phyloP scores from a whole-genome alignment of 2,329 filamentous ascomycete genomes.

The Arthroderma sp. region DNA sequence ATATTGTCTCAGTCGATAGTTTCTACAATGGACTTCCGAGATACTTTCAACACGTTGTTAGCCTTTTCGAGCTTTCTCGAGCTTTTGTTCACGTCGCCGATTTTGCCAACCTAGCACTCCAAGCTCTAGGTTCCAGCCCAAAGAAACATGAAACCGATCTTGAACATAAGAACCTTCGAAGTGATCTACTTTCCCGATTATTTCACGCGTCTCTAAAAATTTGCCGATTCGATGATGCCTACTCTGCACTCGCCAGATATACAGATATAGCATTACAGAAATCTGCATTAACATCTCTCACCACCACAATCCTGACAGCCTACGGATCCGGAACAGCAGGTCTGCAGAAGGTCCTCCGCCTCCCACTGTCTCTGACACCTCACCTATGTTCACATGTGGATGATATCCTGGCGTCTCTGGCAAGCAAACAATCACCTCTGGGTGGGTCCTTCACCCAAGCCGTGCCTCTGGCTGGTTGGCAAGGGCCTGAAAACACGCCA shows the following conservation, averaged over 20 bases:
- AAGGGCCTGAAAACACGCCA: slow-evolving; percentile 32
- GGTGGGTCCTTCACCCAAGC: neutral
- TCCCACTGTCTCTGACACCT: slow-evolving; percentile 55
- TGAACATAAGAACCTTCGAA: slow-evolving; percentile 37
- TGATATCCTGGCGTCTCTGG: slow-evolving; percentile 59
- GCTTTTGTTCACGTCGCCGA: slow-evolving; percentile 72
- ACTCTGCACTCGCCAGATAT: slow-evolving; percentile 63
- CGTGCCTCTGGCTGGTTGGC: neutral
- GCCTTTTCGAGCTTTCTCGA: slow-evolving; percentile 66
- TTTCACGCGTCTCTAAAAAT: slow-evolving; percentile 73
- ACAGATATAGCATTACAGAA: slow-evolving; percentile 59
- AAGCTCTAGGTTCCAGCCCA: slow-evolving; percentile 40
- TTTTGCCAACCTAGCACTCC: slow-evolving; percentile 64
- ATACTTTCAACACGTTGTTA: slow-evolving; percentile 78
- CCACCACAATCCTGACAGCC: slow-evolving; percentile 35
- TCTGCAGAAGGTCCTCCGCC: slow-evolving; percentile 52
- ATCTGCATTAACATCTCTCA: slow-evolving; percentile 57
- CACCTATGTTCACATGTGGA: slow-evolving; percentile 69
- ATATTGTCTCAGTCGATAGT: slow-evolving; percentile 56
- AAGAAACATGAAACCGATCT: slow-evolving; percentile 23
- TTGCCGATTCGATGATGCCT: slow-evolving; percentile 69
- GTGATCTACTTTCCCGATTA: slow-evolving; percentile 67
- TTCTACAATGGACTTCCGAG: slow-evolving; percentile 63
- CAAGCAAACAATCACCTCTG: slow-evolving; percentile 55
- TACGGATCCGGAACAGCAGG: slow-evolving; percentile 30